A percentile compares a stretch with the other conserved stretches of the same genome.
These are phyloP conservation scores for Wickerhamomyces chaumierensis DNA, from an alignment of 805 yeast species.

Conservation along the genomic window DNA sequence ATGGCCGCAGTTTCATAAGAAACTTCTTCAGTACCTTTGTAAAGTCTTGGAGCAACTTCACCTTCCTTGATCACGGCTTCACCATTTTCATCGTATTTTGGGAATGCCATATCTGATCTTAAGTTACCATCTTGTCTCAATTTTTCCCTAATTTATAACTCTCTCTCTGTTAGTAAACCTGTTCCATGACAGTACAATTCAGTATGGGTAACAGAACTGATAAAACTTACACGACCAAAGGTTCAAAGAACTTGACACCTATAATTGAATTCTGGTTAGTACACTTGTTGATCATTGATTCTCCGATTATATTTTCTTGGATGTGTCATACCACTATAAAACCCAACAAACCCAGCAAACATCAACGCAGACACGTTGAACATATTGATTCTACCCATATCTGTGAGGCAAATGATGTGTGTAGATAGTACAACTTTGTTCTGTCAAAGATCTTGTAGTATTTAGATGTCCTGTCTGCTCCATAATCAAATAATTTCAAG, in stretches of 20 bases:
- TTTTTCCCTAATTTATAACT: constrained; percentile 35
- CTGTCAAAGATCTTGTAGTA: too few relatives aligned
- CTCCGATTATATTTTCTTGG: too few relatives aligned
- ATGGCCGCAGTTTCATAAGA: background rate
- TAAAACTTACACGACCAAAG: constrained; percentile 50
- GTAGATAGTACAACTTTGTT: too few relatives aligned
- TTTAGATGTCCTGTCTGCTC: too few relatives aligned
- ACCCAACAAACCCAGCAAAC: constrained; percentile 25
- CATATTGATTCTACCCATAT: constrained; percentile 18
- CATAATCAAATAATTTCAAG: too few relatives aligned
- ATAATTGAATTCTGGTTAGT: background rate
- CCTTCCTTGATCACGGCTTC: constrained; percentile 19
- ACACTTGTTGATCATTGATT: too few relatives aligned
- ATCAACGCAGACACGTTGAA: constrained; percentile 17
- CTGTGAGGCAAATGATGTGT: background rate
- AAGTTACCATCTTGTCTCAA: constrained; percentile 55
- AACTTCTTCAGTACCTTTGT: background rate
- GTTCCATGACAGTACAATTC: background rate
- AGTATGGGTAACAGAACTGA: background rate
- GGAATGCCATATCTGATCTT: constrained; percentile 47
- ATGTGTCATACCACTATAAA: constrained; percentile 32
- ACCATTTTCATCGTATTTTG: constrained; percentile 39
- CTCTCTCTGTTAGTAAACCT: background rate
- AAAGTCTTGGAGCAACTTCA: constrained; percentile 1
- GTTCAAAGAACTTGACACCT: constrained; percentile 64